These are phyloP conservation scores for Ganoderma leucocontextum DNA, from an alignment of 1,284 basidiomycete species.

Conservation along the genomic window DNA sequence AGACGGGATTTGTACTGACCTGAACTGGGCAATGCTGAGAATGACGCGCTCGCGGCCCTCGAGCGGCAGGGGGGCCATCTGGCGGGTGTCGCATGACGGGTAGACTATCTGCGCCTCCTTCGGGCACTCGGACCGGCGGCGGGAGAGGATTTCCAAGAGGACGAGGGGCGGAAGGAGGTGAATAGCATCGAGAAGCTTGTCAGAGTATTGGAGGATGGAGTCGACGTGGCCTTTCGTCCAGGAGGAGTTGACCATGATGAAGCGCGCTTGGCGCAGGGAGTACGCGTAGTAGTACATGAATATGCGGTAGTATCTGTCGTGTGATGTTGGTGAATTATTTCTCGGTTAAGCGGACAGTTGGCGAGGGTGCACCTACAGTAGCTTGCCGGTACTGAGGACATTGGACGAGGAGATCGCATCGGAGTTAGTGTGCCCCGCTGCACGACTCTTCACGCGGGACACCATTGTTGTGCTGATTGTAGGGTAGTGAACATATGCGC, in stretches of 20 bases:
- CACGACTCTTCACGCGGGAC: conserved; percentile 72
- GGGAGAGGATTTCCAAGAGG: conserved; percentile 40
- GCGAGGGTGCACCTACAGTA: conserved; percentile 60
- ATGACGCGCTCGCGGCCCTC: conserved; percentile 72
- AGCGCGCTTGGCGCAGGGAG: conserved; percentile 79
- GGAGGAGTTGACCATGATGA: conserved; percentile 92
- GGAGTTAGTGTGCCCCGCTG: conserved; percentile 75
- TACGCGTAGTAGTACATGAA: conserved; percentile 87
- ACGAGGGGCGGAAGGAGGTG: conserved; percentile 43
- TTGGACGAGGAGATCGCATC: conserved; percentile 66
- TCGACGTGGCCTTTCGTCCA: conserved; percentile 94
- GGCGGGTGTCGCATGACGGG: conserved; percentile 91
- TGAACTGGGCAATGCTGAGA: conserved; percentile 91
- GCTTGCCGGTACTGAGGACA: conserved; percentile 72
- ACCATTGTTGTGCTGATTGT: conserved; percentile 97
- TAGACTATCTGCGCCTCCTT: conserved; percentile 70
- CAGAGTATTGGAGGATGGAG: conserved; percentile 68
- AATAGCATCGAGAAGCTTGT: conserved; percentile 54
- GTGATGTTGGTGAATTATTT: conserved; percentile 5
- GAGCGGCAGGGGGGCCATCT: conserved; percentile 73
- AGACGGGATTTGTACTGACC: conserved; percentile 54
- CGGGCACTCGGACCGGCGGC: conserved; percentile 23
- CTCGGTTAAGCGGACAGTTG: not conserved
- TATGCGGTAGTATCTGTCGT: conserved; percentile 83
- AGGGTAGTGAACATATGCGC: conserved; percentile 96